Evolutionary conservation across 495 filamentous ascomycete genomes (phyloP), one percentile per base, ranked within the genome.

Genomic region (Chaetomium tenue): DNA sequence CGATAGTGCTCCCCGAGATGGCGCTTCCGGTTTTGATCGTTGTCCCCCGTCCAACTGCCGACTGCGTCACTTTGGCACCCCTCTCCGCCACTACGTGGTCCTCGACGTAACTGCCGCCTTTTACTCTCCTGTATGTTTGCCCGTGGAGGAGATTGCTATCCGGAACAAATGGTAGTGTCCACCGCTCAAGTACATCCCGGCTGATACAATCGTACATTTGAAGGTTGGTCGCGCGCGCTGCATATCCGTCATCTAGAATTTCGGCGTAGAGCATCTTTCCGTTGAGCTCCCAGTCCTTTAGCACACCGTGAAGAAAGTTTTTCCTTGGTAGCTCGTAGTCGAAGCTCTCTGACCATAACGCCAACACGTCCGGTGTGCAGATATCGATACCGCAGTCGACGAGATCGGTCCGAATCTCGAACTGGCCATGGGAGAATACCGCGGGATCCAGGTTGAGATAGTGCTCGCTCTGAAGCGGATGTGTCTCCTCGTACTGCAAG

Each of bases 301-400:
- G 80, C 18, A 98, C 91, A 63, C 92, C 91, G 67, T 91, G 88
- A 28, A 99, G 74, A 69, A 96, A 98, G 70, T 96, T 91, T 66
- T 87, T 88, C 60, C 94, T 86, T 9, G 94, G 90, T 5, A 89
- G 81, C 71, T 96, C 89, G 77, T 94, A 97, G 76, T 99, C 94
- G 74, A 99, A 99, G 72, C 91, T 95, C 72, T 99, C 94, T 8
- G 91, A 92, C 91, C 94, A 99, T 63, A 97, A 78, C 33, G 92
- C 92, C 51, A 98, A 82, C 22, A 97, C 91, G 69, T 98, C 94
- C 0, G 93, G 92, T 0, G 95, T 97, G 75, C 95, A 99, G 66
- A 99, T 98, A 71, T 99, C 94, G 72, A 99, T 93, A 60, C 88
- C 90, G 70, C 91, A 94, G 77, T 99, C 95, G 60, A 97, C 89